These are phyloP conservation scores for Gryganskiella cystojenkinii DNA, from an alignment of 192 early-diverging fungal genomes.

Conservation along the genomic window DNA sequence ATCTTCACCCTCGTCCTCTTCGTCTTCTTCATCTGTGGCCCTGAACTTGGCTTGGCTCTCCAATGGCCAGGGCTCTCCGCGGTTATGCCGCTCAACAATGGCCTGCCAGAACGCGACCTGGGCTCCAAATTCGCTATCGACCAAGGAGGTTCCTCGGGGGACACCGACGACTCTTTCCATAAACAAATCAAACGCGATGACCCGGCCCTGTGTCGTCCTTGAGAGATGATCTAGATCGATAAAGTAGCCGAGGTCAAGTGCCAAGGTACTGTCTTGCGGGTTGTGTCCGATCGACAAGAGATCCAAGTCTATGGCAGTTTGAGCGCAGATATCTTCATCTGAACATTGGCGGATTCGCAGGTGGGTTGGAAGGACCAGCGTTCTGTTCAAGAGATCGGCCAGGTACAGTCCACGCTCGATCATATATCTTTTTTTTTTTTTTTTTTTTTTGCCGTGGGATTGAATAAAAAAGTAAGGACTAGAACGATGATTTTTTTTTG, in stretches of 20 bases:
- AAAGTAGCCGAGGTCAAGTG: constrained; percentile 25
- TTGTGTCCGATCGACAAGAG: constrained; percentile 14
- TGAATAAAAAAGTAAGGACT: background rate
- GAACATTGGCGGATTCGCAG: constrained; percentile 31
- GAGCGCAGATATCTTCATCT: background rate
- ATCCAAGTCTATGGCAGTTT: constrained; percentile 13
- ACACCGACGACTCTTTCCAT: constrained; percentile 20
- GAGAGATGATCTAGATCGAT: constrained; percentile 12
- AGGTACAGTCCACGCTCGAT: constrained; percentile 25
- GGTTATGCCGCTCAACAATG: background rate
- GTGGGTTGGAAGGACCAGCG: constrained; percentile 17
- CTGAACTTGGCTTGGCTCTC: background rate
- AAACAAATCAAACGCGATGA: constrained; percentile 21
- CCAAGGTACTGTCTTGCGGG: constrained; percentile 21
- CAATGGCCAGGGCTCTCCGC: too few relatives aligned
- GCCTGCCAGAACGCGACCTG: constrained; percentile 17
- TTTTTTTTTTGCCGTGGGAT: background rate
- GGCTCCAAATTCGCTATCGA: constrained; percentile 21
- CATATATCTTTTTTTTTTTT: constrained; percentile 35
- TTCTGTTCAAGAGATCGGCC: constrained; percentile 21
- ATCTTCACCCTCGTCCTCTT: background rate
- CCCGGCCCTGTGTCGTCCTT: constrained; percentile 1
- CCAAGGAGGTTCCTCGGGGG: background rate
- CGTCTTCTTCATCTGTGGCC: background rate
- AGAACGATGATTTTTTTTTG: background rate